Base-by-base conservation (phyloP, 108 stramenopile genomes). In the Fragilaria crotonensis region DNA sequence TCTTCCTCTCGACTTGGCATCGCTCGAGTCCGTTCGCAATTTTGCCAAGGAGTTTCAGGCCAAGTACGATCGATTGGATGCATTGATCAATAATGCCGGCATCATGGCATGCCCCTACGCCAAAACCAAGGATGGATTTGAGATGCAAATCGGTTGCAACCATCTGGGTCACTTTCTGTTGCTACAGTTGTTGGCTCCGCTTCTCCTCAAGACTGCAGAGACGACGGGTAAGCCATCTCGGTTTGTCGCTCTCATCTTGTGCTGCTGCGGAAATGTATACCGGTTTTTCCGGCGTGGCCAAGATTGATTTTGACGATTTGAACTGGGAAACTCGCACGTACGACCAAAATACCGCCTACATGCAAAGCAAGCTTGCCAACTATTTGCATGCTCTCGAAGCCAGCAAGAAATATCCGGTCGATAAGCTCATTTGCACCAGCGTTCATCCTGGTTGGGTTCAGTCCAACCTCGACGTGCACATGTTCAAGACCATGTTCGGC, bases 41-140 rank as follows among this genome's bases (percentile, higher is more conserved):
- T 85, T 81, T 74, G 67, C 32, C 7, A 52, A 57, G 21, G 63
- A 45, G 5, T 48, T 84, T n/a, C 45, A 72, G 47, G 59, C 64
- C 18, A 46, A 64, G 41, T 73, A 71, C 48, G 56, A 67, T 45
- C 66, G 72, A 0, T 51, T 73, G 25, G 72, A 73, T 46, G 33
- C 29, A 1, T 36, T 75, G 50, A 31, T 75, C 1, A 75, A 75
- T 60, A 75, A 75, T 25, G 74, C 74, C 11, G 72, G 72, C 5
- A 54, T 72, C 45, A 66, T 62, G 59, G 45, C 41, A 17, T 49
- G 47, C 7, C 62, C 55, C 9, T 48, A 18, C 2, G 33, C 1
- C 7, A 52, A 69, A 46, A 60, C 73, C 26, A 53, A 65, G 45
- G 64, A 74, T 27, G 68, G 68, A 4, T 63, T 66, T 36, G 74